Evolutionary conservation across 1,284 basidiomycete species (phyloP).

Genomic region (Bjerkandera adusta): DNA sequence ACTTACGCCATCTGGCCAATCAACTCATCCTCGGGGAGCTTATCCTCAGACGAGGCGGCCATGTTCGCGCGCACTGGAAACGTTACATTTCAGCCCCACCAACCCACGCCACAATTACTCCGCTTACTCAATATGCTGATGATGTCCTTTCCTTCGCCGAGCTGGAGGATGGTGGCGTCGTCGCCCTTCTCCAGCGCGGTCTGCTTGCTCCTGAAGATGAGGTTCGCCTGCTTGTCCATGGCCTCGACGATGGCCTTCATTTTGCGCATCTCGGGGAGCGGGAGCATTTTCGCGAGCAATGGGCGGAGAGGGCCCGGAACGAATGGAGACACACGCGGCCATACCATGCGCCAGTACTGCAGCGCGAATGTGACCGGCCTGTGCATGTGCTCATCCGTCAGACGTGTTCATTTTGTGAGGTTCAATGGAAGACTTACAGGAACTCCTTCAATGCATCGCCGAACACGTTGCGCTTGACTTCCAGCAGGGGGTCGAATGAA

Average conservation of each 20-base stretch:
- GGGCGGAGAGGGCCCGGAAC: neutral
- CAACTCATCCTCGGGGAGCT: constrained; percentile 24
- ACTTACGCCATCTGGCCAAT: constrained; percentile 27
- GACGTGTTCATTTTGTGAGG: too few species aligned
- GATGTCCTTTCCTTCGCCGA: constrained; percentile 42
- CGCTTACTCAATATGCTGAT: constrained; percentile 42
- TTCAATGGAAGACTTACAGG: constrained; percentile 14
- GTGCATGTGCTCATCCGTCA: too few species aligned
- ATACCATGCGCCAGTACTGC: neutral
- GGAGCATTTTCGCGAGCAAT: constrained; percentile 28
- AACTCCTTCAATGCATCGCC: constrained; percentile 23
- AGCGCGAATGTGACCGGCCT: neutral
- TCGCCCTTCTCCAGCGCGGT: constrained; percentile 21
- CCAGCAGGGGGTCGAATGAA: constrained; percentile 26
- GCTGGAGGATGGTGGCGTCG: constrained; percentile 23
- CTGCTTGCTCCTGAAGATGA: constrained; percentile 7
- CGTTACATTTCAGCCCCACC: neutral
- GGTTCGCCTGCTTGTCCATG: constrained; percentile 3
- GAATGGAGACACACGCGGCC: neutral
- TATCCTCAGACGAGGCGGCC: constrained; percentile 21
- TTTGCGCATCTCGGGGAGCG: constrained; percentile 28
- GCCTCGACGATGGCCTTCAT: constrained; percentile 20
- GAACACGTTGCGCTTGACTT: constrained; percentile 1
- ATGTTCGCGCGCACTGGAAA: constrained; percentile 28
- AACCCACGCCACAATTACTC: neutral